These are phyloP conservation scores for Sutorius eximius DNA, from an alignment of 1,284 basidiomycete species.

Conservation along the genomic window DNA sequence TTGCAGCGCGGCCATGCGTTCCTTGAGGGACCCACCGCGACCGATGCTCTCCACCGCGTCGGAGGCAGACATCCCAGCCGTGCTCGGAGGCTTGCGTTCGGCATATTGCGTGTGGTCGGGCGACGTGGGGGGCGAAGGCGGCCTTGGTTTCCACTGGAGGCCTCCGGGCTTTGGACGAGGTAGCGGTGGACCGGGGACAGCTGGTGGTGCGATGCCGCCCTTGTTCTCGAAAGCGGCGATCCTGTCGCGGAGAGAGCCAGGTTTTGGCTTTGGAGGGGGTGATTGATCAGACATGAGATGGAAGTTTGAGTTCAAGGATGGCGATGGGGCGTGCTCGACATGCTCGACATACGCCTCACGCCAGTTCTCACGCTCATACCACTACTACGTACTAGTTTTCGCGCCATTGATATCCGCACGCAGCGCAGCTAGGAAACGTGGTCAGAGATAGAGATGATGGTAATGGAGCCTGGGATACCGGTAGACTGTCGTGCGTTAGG, in stretches of 20 bases:
- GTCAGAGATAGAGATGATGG: background rate
- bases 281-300: constrained; percentile 48
- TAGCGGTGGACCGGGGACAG: constrained; percentile 36
- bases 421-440: constrained; percentile 45
- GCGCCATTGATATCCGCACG: constrained; percentile 61
- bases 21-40: constrained; percentile 70
- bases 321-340: constrained; percentile 20
- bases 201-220: constrained; percentile 28
- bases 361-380: constrained; percentile 26
- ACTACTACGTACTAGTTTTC: constrained; percentile 45
- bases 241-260: constrained; percentile 75
- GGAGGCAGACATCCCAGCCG: constrained; percentile 67
- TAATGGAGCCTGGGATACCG: constrained; percentile 33
- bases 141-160: constrained; percentile 67
- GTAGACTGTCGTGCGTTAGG: constrained; percentile 40
- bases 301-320: constrained; percentile 9
- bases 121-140: constrained; percentile 53
- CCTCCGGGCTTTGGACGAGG: constrained; percentile 71
- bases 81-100: constrained; percentile 30
- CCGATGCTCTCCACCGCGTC: constrained; percentile 84
- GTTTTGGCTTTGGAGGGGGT: constrained; percentile 54
- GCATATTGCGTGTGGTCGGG: constrained; percentile 27
- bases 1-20: constrained; percentile 89
- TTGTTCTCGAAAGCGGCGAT: constrained; percentile 79
- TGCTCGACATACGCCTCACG: constrained; percentile 4